Evolutionary conservation across 2,329 filamentous ascomycete species (phyloP).

Genomic region (Aspergillus novofumigatus): DNA sequence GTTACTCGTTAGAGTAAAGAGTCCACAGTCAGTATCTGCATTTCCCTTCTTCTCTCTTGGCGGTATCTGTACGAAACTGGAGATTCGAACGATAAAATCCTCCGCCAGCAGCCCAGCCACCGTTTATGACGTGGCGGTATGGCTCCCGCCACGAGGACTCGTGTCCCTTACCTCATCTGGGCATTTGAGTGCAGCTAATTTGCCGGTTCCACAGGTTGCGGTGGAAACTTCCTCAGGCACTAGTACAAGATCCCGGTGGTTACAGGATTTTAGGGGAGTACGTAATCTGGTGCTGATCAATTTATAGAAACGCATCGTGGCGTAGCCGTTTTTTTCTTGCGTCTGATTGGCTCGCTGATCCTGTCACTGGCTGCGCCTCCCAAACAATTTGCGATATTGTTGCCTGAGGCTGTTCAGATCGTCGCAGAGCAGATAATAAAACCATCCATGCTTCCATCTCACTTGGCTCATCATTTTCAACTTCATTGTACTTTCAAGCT

Average conservation of each 20-base stretch:
- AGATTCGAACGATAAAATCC: slow-evolving; percentile 4
- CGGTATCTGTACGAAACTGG: neutral
- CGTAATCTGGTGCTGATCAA: neutral
- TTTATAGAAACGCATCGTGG: slow-evolving; percentile 20
- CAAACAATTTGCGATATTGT: neutral
- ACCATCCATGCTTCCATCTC: neutral
- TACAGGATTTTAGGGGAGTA: neutral
- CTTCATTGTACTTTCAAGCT: neutral
- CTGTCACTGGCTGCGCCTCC: neutral
- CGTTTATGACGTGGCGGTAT: slow-evolving; percentile 14
- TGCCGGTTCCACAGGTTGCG: slow-evolving; percentile 3
- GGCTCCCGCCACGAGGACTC: slow-evolving; percentile 11
- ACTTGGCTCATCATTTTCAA: neutral
- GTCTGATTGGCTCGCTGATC: slow-evolving; percentile 14
- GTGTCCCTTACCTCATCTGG: neutral
- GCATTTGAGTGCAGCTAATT: slow-evolving; percentile 4
- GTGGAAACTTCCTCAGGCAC: slow-evolving; percentile 12
- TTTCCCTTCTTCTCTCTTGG: no score
- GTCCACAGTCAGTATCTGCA: no score
- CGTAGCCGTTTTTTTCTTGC: slow-evolving; percentile 4
- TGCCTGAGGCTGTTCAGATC: neutral
- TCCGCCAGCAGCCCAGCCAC: slow-evolving; percentile 9
- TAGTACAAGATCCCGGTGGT: neutral
- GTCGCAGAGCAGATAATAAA: neutral
- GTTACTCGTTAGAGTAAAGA: neutral